phyloP scores from a whole-genome alignment of 768 basidiomycete genomes.

The Lentinula detonsa region DNA sequence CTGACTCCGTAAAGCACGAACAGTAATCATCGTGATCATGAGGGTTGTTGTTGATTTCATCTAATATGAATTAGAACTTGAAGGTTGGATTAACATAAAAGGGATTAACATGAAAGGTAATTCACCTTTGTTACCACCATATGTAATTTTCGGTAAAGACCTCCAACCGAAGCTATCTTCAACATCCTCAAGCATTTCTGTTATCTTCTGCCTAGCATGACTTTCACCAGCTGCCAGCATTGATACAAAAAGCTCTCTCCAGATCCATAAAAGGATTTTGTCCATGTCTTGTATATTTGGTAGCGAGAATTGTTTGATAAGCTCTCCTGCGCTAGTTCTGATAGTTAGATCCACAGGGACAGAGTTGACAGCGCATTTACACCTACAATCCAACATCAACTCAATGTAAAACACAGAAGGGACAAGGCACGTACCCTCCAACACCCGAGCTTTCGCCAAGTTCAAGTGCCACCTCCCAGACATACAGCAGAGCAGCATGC shows the following conservation, averaged over 20 bases:
- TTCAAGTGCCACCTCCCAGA: conserved; percentile 34
- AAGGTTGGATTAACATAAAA: too few relatives aligned
- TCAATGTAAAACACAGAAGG: not conserved
- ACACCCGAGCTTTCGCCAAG: conserved; percentile 19
- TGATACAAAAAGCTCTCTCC: conserved; percentile 62
- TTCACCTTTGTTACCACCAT: conserved; percentile 45
- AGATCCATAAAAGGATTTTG: conserved; percentile 50
- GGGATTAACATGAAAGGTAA: not conserved
- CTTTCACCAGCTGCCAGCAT: conserved; percentile 35
- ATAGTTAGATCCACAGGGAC: conserved; percentile 31
- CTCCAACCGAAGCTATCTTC: conserved; percentile 44
- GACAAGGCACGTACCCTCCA: conserved; percentile 14
- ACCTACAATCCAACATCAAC: conserved; percentile 22
- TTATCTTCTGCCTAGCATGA: conserved; percentile 26
- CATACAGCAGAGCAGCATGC: conserved; percentile 51
- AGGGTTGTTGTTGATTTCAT: not conserved
- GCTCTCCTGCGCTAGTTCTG: conserved; percentile 25
- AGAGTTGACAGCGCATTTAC: conserved; percentile 33
- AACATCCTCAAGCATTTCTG: conserved; percentile 57
- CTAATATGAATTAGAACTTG: not conserved
- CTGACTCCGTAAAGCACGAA: not conserved
- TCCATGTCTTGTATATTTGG: conserved; percentile 31
- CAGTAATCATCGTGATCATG: not conserved
- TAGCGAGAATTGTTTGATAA: conserved; percentile 34
- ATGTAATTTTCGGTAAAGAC: conserved; percentile 44